A percentile compares a stretch with the other conserved stretches of the same genome.
Conservation (phyloP, 2,329 filamentous ascomycete species). For the Aciculosporium take region DNA sequence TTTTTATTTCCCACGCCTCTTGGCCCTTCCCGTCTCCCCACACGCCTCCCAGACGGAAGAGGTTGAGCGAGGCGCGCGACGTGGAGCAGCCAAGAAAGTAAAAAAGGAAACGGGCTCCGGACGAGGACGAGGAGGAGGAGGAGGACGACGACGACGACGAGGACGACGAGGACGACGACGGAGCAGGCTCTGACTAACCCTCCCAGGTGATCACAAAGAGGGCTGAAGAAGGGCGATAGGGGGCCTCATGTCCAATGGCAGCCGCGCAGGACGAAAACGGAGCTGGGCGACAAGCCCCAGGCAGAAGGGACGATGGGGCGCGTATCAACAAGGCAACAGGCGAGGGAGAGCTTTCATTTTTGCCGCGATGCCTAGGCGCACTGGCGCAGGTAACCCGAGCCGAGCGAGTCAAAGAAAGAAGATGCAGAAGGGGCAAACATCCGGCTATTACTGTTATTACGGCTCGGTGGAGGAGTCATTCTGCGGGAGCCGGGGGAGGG, state of each 20-base stretch:
- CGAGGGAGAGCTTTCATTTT: too few species aligned
- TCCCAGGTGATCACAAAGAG: constrained; percentile 13
- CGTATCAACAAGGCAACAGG: not conserved
- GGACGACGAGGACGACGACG: not conserved
- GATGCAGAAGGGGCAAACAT: not conserved
- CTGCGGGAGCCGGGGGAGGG: not conserved
- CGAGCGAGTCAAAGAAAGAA: not conserved
- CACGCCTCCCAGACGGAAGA: not conserved
- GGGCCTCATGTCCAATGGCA: constrained; percentile 13
- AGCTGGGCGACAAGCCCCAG: constrained; percentile 9
- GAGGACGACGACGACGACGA: not conserved
- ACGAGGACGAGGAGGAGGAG: not conserved
- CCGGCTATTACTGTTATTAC: not conserved
- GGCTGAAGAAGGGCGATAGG: constrained; percentile 8
- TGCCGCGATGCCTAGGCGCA: not conserved
- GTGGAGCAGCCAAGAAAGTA: too few species aligned
- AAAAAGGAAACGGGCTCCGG: too few species aligned
- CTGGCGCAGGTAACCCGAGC: not conserved
- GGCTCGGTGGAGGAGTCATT: constrained; percentile 1
- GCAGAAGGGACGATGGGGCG: not conserved
- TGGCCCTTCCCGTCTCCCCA: not conserved
- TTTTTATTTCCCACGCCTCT: not conserved
- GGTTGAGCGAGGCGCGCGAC: not conserved
- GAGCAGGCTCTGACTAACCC: constrained; percentile 17
- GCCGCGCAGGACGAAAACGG: constrained; percentile 8